Conservation (phyloP, 179 eudicot species). For the Amaranthus tricolor region DNA sequence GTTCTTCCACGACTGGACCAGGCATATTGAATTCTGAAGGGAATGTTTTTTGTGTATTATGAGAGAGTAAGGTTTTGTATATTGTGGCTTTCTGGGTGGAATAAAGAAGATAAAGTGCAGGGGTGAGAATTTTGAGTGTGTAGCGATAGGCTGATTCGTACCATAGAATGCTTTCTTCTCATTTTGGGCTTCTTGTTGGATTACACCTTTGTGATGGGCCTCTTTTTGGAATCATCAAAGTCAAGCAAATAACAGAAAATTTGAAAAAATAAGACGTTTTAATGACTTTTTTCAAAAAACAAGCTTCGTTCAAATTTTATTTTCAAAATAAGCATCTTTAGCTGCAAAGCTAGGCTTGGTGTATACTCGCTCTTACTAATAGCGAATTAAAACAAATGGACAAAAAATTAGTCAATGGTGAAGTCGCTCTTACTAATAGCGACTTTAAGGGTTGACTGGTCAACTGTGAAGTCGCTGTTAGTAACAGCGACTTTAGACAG, state of each 20-base stretch:
- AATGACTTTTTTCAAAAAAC: too few relatives aligned
- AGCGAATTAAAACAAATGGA: too few relatives aligned
- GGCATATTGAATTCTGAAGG: constrained; percentile 38
- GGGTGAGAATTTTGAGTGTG: neutral
- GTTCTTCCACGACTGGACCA: constrained; percentile 56
- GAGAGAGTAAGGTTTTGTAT: neutral
- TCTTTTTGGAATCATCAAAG: neutral
- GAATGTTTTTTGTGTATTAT: neutral
- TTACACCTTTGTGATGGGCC: neutral
- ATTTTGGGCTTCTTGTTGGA: neutral
- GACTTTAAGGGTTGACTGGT: too few relatives aligned
- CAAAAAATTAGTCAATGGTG: too few relatives aligned
- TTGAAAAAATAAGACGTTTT: too few relatives aligned
- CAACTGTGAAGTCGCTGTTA: too few relatives aligned
- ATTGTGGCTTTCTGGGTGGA: neutral
- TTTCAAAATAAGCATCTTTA: too few relatives aligned
- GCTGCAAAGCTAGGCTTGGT: too few relatives aligned
- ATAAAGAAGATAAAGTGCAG: neutral
- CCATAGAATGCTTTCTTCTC: neutral
- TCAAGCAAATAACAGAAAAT: neutral
- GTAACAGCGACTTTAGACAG: too few relatives aligned
- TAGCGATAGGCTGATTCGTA: neutral
- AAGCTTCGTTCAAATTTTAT: too few relatives aligned
- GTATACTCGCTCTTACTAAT: too few relatives aligned
- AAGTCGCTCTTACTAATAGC: too few relatives aligned